Base-by-base conservation (phyloP, 2,329 filamentous ascomycete genomes). In the Scytalidium sp. region DNA sequence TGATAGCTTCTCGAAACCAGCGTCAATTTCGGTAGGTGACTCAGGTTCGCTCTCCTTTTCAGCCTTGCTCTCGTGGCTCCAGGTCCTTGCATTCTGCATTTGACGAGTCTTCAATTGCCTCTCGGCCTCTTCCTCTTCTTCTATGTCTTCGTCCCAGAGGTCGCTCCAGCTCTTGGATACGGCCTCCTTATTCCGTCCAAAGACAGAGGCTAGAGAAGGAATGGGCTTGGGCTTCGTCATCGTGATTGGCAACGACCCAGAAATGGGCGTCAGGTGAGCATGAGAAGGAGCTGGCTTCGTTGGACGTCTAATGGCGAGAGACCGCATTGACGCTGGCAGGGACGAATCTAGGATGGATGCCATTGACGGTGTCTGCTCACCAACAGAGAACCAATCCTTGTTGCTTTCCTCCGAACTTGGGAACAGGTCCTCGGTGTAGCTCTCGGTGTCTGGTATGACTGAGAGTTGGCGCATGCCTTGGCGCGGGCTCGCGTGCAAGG, bases 161-260 rank as follows among this genome's bases (percentile, higher is more conserved):
- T 99, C 94, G 64, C 92, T 96, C 94, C 94, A 99, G 76, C 94
- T 97, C 85, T 97, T 97, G 50, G 94, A 96, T 43, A 95, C 89
- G 43, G 80, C 75, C 42, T 93, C 87, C 55, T 83, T 81, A 66
- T 87, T 84, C 63, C 84, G 84, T 46, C 88, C 89, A 65, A 96
- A 93, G 45, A 93, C 82, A 53, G 88, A 85, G 47, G 81, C 76
- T 59, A 85, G 75, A 39, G 81, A 79, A 66, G 78, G 72, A 61
- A 74, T 64, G 55, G 83, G 77, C 58, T 81, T 81, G 1, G 90
- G 87, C 64, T 94, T 84, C 13, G 87, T 88, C 70, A 92, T 89
- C 55, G 80, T 84, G 65, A 94, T 93, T 4, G 88, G 85, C 21
- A 94, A 76, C 2, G 90, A 89, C 36, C 81, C 84, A 46, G 87